Percentiles rank a stretch among this genome's conserved stretches.
Evolutionary conservation across 306 rosid genomes (phyloP).

Genomic region (Vigna reflexopilosa): DNA sequence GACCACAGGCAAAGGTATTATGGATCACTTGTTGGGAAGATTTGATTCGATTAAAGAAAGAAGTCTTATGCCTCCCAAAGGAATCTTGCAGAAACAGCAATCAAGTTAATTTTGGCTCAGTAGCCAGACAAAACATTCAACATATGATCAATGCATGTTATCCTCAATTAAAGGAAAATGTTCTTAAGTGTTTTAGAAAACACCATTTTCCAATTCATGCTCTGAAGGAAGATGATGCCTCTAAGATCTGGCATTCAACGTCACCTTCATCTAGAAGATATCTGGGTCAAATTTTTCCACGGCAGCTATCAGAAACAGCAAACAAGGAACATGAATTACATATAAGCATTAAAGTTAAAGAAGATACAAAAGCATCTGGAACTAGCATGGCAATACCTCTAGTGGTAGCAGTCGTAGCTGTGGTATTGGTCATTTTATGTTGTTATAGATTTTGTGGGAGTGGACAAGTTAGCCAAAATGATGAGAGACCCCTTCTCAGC

Average conservation of each 20-base stretch:
- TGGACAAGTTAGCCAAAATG: slow-evolving; percentile 56
- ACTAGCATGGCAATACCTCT: slow-evolving; percentile 64
- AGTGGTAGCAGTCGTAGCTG: slow-evolving; percentile 63
- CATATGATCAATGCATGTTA: slow-evolving; percentile 54
- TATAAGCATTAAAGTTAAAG: not conserved
- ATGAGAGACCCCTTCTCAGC: slow-evolving; percentile 91
- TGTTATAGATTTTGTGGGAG: slow-evolving; percentile 54
- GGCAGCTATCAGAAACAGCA: slow-evolving; percentile 41
- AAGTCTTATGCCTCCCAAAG: slow-evolving; percentile 50
- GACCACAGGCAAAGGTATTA: slow-evolving; percentile 75
- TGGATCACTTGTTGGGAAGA: slow-evolving; percentile 70
- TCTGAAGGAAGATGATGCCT: slow-evolving; percentile 61
- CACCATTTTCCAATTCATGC: slow-evolving; percentile 45
- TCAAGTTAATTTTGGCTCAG: slow-evolving; percentile 49
- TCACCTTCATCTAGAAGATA: slow-evolving; percentile 66
- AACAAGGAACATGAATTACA: slow-evolving; percentile 4
- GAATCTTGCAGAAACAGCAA: slow-evolving; percentile 46
- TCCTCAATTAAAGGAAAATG: slow-evolving; percentile 62
- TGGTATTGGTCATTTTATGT: slow-evolving; percentile 62
- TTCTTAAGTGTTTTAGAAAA: slow-evolving; percentile 72
- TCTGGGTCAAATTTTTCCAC: slow-evolving; percentile 50
- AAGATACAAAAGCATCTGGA: not conserved
- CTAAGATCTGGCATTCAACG: slow-evolving; percentile 54
- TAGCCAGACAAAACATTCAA: slow-evolving; percentile 51
- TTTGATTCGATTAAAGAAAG: slow-evolving; percentile 60